Conservation (phyloP, 2,329 filamentous ascomycete genomes). For the Sclerotinia sclerotiorum region DNA sequence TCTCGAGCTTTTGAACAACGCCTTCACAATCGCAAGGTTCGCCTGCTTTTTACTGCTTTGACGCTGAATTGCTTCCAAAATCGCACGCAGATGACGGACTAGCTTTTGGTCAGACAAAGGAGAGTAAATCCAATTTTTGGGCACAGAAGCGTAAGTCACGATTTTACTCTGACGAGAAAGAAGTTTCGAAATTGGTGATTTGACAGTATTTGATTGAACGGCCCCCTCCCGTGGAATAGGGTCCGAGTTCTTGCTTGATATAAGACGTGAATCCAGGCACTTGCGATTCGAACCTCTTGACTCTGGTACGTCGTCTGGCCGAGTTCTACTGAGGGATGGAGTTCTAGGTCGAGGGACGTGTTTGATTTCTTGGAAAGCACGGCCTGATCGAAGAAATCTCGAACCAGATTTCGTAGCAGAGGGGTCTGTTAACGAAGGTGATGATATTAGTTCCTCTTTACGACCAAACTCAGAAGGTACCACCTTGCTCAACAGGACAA, state of each 20-base stretch:
- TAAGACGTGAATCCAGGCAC: neutral
- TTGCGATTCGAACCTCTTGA: neutral
- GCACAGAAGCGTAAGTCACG: neutral
- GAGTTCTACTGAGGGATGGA: neutral
- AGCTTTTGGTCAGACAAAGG: neutral
- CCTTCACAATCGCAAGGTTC: neutral
- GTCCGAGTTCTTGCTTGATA: neutral
- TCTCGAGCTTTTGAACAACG: neutral
- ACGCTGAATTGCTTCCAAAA: neutral
- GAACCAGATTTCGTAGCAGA: neutral
- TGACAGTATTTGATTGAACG: neutral
- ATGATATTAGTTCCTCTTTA: neutral
- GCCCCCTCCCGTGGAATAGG: neutral
- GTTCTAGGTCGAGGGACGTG: neutral
- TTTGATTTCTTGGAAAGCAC: neutral
- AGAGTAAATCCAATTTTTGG: neutral
- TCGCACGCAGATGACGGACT: neutral
- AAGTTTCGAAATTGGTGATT: conserved; percentile 6
- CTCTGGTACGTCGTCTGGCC: neutral
- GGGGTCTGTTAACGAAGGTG: neutral
- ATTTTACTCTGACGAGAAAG: neutral
- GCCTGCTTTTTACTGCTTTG: neutral
- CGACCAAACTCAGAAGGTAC: neutral
- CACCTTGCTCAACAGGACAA: neutral
- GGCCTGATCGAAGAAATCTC: neutral